Percentiles rank a stretch among this genome's conserved stretches.
Evolutionary conservation across 176 grass and related monocot species (phyloP).

Genomic region (Triticum turgidum): DNA sequence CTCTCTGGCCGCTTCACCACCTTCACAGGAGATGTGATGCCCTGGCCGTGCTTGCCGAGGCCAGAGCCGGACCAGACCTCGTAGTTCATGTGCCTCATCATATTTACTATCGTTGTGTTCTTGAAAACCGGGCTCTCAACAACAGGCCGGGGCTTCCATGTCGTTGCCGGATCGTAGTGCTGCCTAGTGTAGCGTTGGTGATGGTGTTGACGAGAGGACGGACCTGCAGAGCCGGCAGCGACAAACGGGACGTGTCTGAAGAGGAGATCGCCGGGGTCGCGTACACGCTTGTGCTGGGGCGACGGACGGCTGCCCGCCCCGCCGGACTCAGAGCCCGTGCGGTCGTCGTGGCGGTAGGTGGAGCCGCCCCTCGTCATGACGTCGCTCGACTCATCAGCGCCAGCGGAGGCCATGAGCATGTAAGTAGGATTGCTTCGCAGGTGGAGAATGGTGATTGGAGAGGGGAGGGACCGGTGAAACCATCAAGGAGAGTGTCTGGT

Average conservation of each 20-base stretch:
- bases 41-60: slow-evolving; percentile 72
- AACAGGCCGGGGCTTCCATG: neutral
- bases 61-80: slow-evolving; percentile 47
- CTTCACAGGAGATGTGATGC: slow-evolving; percentile 51
- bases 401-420: neutral
- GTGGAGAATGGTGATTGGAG: neutral
- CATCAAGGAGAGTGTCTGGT: no score
- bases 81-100: slow-evolving; percentile 71
- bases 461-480: neutral
- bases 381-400: neutral
- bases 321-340: neutral
- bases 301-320: neutral
- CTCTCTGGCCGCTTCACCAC: slow-evolving; percentile 28
- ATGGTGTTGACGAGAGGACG: neutral
- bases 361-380: neutral
- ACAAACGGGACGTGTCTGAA: slow-evolving; percentile 33
- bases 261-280: slow-evolving; percentile 31
- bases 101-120: slow-evolving; percentile 30
- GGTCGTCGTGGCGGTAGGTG: neutral
- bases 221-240: slow-evolving; percentile 6
- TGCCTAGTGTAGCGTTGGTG: no score
- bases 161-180: neutral
- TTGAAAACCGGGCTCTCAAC: slow-evolving; percentile 1
- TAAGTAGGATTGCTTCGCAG: neutral
- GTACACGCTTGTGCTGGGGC: slow-evolving; percentile 12